These are phyloP conservation scores for Anisogramma anomala DNA, from an alignment of 2,329 filamentous ascomycete genomes.

Conservation along the genomic window DNA sequence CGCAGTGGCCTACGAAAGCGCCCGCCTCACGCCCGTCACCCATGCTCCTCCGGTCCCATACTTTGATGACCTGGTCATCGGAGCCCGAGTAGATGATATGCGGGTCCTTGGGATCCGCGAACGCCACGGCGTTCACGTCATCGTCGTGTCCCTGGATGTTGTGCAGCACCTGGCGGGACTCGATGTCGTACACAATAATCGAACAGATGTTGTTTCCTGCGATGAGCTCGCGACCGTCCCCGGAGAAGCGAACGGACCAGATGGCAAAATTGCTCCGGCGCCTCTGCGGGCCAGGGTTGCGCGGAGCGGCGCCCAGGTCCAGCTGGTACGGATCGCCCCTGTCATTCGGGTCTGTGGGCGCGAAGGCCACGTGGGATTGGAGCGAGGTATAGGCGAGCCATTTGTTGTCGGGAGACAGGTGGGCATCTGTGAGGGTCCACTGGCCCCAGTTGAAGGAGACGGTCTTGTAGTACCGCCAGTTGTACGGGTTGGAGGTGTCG, in stretches of 20 bases:
- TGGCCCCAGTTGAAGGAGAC: constrained; percentile 74
- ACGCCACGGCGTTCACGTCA: constrained; percentile 95
- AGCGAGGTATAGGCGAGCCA: constrained; percentile 90
- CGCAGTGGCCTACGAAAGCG: constrained; percentile 54
- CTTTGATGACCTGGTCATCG: constrained; percentile 85
- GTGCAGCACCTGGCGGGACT: constrained; percentile 63
- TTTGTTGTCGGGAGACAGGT: constrained; percentile 80
- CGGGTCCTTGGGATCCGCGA: constrained; percentile 76
- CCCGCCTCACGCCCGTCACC: constrained; percentile 64
- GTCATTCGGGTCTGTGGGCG: constrained; percentile 75
- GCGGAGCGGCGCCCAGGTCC: constrained; percentile 46
- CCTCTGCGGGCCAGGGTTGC: constrained; percentile 23
- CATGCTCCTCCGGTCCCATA: constrained; percentile 92
- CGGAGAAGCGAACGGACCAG: constrained; percentile 86
- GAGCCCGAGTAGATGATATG: constrained; percentile 95
- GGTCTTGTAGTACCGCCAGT: constrained; percentile 93
- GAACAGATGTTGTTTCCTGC: constrained; percentile 71
- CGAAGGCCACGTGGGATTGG: constrained; percentile 69
- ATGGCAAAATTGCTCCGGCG: constrained; percentile 45
- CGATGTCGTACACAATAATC: constrained; percentile 87
- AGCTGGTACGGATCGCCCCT: constrained; percentile 66
- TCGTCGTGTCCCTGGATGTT: constrained; percentile 67
- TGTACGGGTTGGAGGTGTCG: constrained; percentile 87
- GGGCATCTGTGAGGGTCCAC: constrained; percentile 94
- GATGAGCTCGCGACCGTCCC: constrained; percentile 80